These are phyloP conservation scores for Xerocomellus chrysenteron DNA, from an alignment of 768 basidiomycete species.

Conservation along the genomic window DNA sequence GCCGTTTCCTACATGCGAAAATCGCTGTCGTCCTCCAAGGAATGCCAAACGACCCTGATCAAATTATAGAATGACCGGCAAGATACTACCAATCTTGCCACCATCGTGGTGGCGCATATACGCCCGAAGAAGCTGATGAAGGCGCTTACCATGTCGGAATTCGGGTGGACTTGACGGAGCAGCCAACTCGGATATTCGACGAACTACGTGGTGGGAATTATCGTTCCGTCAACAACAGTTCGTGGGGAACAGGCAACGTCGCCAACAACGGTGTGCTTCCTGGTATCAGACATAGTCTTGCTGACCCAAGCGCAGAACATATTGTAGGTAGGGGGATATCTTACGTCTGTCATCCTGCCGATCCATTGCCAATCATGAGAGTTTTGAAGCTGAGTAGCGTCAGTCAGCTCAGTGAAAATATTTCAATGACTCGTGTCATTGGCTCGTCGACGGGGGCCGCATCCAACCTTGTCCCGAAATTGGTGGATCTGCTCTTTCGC, in stretches of 20 bases:
- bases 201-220: conserved; percentile 79
- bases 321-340: conserved; percentile 73
- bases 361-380: conserved; percentile 86
- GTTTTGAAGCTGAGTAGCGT: conserved; percentile 73
- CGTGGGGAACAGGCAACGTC: conserved; percentile 7
- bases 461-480: conserved; percentile 39
- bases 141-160: too few relatives aligned
- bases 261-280: background rate
- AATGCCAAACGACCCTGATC: conserved; percentile 83
- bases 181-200: conserved; percentile 80
- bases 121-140: too few relatives aligned
- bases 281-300: background rate
- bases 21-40: conserved; percentile 68
- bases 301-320: conserved; percentile 17
- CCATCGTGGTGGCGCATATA: conserved; percentile 70
- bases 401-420: conserved; percentile 5
- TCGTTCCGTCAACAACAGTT: conserved; percentile 46
- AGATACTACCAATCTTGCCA: conserved; percentile 90
- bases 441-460: conserved; percentile 9
- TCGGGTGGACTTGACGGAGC: conserved; percentile 45
- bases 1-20: conserved; percentile 69
- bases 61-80: conserved; percentile 82
- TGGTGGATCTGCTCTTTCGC: conserved; percentile 84
- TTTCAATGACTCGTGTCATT: conserved; percentile 17
- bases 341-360: conserved; percentile 85